These are phyloP conservation scores for Phyllosticta ampelicida DNA, from an alignment of 2,329 filamentous ascomycete genomes.

Conservation along the genomic window DNA sequence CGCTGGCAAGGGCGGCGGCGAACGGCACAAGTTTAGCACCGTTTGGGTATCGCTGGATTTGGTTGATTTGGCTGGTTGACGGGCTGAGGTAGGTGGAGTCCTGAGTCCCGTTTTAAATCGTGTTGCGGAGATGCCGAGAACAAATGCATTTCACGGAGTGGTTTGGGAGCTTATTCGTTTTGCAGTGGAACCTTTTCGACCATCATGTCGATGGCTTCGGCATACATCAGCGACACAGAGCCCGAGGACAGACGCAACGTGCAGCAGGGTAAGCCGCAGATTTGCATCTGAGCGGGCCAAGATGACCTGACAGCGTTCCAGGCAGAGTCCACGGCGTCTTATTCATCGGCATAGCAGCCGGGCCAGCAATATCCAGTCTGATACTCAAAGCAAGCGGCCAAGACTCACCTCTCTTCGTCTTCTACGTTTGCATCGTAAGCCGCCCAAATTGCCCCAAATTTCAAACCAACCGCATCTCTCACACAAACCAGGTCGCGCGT, in stretches of 20 bases:
- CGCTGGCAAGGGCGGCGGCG: constrained; percentile 1
- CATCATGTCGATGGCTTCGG: constrained; percentile 13
- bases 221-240: constrained; percentile 12
- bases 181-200: constrained; percentile 11
- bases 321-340: constrained; percentile 12
- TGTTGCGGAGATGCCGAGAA: too few relatives aligned
- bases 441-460: neutral
- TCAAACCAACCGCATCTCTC: neutral
- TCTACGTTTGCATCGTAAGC: constrained; percentile 12
- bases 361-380: constrained; percentile 9
- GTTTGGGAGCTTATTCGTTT: neutral
- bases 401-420: constrained; percentile 10
- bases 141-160: neutral
- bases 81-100: constrained; percentile 10
- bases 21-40: neutral
- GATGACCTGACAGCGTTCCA: too few relatives aligned
- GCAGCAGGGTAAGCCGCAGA: constrained; percentile 7
- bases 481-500: constrained; percentile 6
- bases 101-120: neutral
- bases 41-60: constrained; percentile 10
- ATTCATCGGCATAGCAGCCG: constrained; percentile 13
- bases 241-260: constrained; percentile 10
- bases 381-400: constrained; percentile 3
- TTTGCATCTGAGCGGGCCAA: too few relatives aligned
- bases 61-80: constrained; percentile 10